A percentile compares a stretch with the other conserved stretches of the same genome.
Conservation (phyloP, 768 basidiomycete species). For the Leucocoprinus birnbaumii region DNA sequence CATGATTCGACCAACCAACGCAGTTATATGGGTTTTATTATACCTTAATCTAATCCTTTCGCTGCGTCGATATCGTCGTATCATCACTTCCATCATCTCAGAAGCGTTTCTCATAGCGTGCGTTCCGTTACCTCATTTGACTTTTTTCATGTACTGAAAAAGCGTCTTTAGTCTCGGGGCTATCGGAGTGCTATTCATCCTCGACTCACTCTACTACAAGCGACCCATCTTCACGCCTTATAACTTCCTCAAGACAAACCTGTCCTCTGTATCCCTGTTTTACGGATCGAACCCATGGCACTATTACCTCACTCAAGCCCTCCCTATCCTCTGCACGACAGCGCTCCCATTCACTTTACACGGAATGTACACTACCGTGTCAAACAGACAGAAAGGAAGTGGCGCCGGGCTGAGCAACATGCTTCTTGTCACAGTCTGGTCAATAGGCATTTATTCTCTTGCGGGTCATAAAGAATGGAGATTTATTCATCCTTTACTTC, state of each 20-base stretch:
- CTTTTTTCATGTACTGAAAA: neutral
- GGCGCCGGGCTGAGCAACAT: conserved; percentile 38
- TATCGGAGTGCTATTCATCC: conserved; percentile 28
- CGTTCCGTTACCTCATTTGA: conserved; percentile 12
- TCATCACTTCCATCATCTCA: conserved; percentile 29
- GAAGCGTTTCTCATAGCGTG: conserved; percentile 48
- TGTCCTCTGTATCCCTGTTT: conserved; percentile 86
- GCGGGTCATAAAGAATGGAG: conserved; percentile 97
- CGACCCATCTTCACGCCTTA: conserved; percentile 67
- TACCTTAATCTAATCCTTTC: conserved; percentile 56
- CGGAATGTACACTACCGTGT: conserved; percentile 43
- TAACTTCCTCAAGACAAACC: conserved; percentile 82
- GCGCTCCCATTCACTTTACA: conserved; percentile 70
- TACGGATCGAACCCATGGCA: conserved; percentile 88
- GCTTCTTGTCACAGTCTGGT: conserved; percentile 55
- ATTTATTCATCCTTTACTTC: conserved; percentile 90
- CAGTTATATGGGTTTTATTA: conserved; percentile 80
- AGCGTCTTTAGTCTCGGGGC: conserved; percentile 20
- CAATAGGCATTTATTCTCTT: conserved; percentile 67
- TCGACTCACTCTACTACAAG: conserved; percentile 76
- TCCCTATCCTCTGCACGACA: conserved; percentile 80
- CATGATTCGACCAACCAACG: conserved; percentile 85
- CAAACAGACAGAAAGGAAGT: conserved; percentile 16
- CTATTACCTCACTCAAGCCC: conserved; percentile 82
- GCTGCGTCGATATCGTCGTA: conserved; percentile 31